Percentiles rank a stretch among this genome's conserved stretches.
phyloP scores from a whole-genome alignment of 2,329 filamentous ascomycete species.

The Lasiodiplodia theobromae region DNA sequence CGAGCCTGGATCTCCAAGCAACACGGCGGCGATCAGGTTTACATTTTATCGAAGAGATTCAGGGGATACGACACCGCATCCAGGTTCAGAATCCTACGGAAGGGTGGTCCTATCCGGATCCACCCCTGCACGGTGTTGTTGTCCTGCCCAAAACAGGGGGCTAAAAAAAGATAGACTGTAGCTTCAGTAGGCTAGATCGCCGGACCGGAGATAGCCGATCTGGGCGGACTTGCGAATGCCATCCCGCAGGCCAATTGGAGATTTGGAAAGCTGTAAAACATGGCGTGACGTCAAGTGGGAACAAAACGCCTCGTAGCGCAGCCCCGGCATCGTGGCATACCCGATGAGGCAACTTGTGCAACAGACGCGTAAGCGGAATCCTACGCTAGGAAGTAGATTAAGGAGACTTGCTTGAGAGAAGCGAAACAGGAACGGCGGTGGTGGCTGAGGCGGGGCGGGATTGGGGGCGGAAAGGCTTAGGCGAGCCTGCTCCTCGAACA shows the following conservation, averaged over 20 bases:
- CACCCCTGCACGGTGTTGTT: too few relatives aligned
- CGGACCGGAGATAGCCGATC: too few relatives aligned
- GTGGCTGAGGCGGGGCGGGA: slow-evolving; percentile 3
- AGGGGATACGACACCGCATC: too few relatives aligned
- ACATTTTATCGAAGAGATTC: neutral
- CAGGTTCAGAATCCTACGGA: too few relatives aligned
- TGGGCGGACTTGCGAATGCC: neutral
- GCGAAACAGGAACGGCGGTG: neutral
- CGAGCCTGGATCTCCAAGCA: neutral
- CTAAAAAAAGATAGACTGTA: too few relatives aligned
- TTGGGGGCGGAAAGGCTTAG: neutral
- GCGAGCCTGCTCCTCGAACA: neutral
- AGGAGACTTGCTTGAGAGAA: neutral
- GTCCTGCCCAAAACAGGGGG: too few relatives aligned
- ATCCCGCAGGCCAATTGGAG: neutral
- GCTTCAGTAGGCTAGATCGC: too few relatives aligned
- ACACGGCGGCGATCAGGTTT: neutral
- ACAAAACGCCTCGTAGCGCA: neutral
- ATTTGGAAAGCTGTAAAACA: neutral
- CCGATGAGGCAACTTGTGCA: neutral
- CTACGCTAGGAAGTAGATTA: neutral
- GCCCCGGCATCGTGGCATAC: too few relatives aligned
- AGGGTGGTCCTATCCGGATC: too few relatives aligned
- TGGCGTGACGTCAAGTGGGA: neutral
- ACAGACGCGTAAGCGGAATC: neutral